Evolutionary conservation across 2,329 filamentous ascomycete species (phyloP).

Genomic region (Zasmidium citrigriseum): DNA sequence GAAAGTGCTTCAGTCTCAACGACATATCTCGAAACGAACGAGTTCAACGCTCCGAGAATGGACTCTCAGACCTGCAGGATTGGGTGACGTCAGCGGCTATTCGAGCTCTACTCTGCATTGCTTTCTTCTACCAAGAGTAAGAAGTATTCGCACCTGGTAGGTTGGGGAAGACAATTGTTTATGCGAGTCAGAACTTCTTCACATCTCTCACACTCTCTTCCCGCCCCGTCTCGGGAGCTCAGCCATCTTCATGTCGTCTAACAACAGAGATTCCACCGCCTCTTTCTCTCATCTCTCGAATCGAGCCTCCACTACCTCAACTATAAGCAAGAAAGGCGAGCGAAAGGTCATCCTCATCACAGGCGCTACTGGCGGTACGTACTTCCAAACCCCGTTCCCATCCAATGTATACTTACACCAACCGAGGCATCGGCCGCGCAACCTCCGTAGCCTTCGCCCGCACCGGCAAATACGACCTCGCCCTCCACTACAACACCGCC

Average conservation of each 20-base stretch:
- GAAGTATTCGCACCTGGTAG: neutral
- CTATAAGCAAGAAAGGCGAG: constrained; percentile 5
- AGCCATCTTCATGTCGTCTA: neutral
- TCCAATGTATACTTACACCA: neutral
- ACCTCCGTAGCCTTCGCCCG: constrained; percentile 43
- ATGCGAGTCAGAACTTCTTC: neutral
- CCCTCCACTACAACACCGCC: constrained; percentile 46
- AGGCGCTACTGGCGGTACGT: constrained; percentile 42
- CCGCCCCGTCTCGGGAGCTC: neutral
- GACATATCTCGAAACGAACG: neutral
- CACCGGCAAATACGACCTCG: constrained; percentile 43
- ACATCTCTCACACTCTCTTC: neutral
- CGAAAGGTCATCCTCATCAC: constrained; percentile 41
- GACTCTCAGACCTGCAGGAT: neutral
- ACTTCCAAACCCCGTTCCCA: neutral
- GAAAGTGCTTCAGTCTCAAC: neutral
- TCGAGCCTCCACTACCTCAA: constrained; percentile 1
- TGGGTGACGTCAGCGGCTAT: neutral
- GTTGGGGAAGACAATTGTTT: neutral
- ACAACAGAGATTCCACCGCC: constrained; percentile 3
- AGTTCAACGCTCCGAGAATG: neutral
- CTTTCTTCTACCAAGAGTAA: neutral
- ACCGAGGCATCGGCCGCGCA: constrained; percentile 44
- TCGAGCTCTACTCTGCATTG: neutral
- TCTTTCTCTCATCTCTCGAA: constrained; percentile 1